Conservation (phyloP, 768 basidiomycete species). For the Clavaria fumosa region DNA sequence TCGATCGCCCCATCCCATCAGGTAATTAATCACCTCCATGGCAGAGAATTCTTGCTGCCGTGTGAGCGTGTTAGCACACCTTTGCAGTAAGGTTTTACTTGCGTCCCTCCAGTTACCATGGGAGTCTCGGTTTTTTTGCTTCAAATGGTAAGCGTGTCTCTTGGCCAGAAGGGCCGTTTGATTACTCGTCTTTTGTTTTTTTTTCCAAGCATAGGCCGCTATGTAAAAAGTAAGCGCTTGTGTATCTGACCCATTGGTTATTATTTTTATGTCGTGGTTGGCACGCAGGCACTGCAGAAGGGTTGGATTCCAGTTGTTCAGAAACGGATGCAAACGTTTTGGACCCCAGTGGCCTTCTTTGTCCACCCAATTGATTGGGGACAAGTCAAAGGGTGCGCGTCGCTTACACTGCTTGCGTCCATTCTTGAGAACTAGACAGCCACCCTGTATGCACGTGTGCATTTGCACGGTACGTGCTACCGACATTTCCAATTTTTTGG, state of each 20-base stretch:
- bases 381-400: slow-evolving; percentile 16
- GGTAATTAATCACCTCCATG: slow-evolving; percentile 18
- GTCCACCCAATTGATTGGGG: slow-evolving; percentile 14
- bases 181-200: slow-evolving; percentile 17
- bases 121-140: neutral
- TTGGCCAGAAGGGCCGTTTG: slow-evolving; percentile 18
- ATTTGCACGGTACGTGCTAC: slow-evolving; percentile 19
- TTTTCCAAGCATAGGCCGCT: slow-evolving; percentile 13
- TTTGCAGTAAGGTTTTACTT: slow-evolving; percentile 15
- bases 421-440: slow-evolving; percentile 13
- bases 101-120: slow-evolving; percentile 9
- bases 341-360: slow-evolving; percentile 19
- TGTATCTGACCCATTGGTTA: slow-evolving; percentile 21
- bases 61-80: slow-evolving; percentile 15
- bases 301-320: slow-evolving; percentile 3
- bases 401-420: slow-evolving; percentile 20
- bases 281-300: neutral
- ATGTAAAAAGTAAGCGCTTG: slow-evolving; percentile 21
- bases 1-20: slow-evolving; percentile 23
- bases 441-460: slow-evolving; percentile 17
- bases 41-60: slow-evolving; percentile 17
- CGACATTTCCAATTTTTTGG: slow-evolving; percentile 8
- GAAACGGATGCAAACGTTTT: slow-evolving; percentile 4
- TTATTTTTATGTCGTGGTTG: slow-evolving; percentile 28
- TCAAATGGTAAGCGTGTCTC: slow-evolving; percentile 13